These are phyloP conservation scores for Chaetomium strumarium DNA, from an alignment of 2,329 filamentous ascomycete species.

Conservation along the genomic window DNA sequence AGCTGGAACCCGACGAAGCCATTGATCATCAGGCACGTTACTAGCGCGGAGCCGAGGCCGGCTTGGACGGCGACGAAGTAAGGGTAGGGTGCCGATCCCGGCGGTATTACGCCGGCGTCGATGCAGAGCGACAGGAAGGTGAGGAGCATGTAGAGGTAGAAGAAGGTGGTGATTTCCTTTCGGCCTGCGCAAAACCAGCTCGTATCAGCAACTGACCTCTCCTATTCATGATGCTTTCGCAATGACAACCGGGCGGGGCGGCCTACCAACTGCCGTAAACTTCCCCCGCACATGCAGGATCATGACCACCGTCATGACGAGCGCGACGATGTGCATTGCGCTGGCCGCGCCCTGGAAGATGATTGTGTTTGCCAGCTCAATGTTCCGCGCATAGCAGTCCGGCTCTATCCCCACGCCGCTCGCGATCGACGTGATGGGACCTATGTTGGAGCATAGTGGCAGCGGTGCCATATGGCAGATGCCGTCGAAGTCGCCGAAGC, in stretches of 20 bases:
- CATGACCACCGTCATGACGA: slow-evolving; percentile 95
- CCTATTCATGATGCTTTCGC: neutral
- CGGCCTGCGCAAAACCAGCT: slow-evolving; percentile 39
- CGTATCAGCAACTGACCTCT: slow-evolving; percentile 1
- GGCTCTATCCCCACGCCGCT: slow-evolving; percentile 74
- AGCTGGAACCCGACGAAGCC: slow-evolving; percentile 98
- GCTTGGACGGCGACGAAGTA: slow-evolving; percentile 89
- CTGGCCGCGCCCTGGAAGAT: slow-evolving; percentile 92
- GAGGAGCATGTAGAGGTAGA: slow-evolving; percentile 91
- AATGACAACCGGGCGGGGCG: neutral
- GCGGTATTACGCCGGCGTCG: slow-evolving; percentile 86
- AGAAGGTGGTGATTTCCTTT: slow-evolving; percentile 77
- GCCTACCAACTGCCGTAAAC: slow-evolving; percentile 91
- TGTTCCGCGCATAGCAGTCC: slow-evolving; percentile 87
- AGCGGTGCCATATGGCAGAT: slow-evolving; percentile 83
- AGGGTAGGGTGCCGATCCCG: slow-evolving; percentile 71
- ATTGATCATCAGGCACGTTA: slow-evolving; percentile 89
- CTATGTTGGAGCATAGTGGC: slow-evolving; percentile 81
- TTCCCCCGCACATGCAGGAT: slow-evolving; percentile 94
- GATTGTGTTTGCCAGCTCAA: slow-evolving; percentile 95
- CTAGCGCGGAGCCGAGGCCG: slow-evolving; percentile 76
- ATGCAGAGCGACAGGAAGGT: slow-evolving; percentile 84
- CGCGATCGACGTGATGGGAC: slow-evolving; percentile 62
- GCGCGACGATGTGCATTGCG: slow-evolving; percentile 84
- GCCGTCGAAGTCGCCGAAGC: slow-evolving; percentile 85